phyloP scores from a whole-genome alignment of 2,329 filamentous ascomycete genomes.

The Dothistroma pini region DNA sequence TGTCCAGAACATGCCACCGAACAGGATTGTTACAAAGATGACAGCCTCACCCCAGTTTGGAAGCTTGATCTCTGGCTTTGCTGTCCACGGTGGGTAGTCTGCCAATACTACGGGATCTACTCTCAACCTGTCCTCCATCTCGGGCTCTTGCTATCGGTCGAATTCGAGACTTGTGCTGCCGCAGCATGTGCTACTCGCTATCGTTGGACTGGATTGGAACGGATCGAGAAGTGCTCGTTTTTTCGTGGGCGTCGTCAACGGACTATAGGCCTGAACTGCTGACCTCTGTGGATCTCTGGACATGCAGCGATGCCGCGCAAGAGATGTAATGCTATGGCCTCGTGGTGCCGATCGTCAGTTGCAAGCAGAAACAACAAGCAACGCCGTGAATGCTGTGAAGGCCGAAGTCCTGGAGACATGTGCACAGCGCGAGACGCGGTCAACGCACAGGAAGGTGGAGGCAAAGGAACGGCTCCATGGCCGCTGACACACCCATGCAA shows the following conservation, averaged over 20 bases:
- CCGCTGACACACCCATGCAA: neutral
- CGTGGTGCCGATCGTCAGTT: neutral
- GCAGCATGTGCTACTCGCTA: neutral
- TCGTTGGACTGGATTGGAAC: neutral
- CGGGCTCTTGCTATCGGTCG: neutral
- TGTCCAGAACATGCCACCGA: slow-evolving; percentile 49
- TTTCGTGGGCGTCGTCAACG: neutral
- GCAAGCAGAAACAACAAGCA: neutral
- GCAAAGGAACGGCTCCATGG: neutral
- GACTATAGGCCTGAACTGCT: neutral
- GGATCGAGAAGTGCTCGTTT: too few relatives aligned
- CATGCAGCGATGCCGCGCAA: too few relatives aligned
- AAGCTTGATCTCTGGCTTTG: slow-evolving; percentile 19
- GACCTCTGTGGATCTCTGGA: neutral
- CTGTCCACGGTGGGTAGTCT: slow-evolving; percentile 16
- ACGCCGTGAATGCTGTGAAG: neutral
- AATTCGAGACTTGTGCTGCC: neutral
- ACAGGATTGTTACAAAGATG: slow-evolving; percentile 50
- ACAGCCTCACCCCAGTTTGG: slow-evolving; percentile 21
- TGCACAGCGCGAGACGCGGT: neutral
- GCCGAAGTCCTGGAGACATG: neutral
- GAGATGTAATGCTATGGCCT: neutral
- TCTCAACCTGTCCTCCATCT: slow-evolving; percentile 3
- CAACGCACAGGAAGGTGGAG: neutral
- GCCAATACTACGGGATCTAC: slow-evolving; percentile 3